A percentile compares a stretch with the other conserved stretches of the same genome.
phyloP scores from a whole-genome alignment of 2,329 filamentous ascomycete species.

The Parafenestella ontariensis region DNA sequence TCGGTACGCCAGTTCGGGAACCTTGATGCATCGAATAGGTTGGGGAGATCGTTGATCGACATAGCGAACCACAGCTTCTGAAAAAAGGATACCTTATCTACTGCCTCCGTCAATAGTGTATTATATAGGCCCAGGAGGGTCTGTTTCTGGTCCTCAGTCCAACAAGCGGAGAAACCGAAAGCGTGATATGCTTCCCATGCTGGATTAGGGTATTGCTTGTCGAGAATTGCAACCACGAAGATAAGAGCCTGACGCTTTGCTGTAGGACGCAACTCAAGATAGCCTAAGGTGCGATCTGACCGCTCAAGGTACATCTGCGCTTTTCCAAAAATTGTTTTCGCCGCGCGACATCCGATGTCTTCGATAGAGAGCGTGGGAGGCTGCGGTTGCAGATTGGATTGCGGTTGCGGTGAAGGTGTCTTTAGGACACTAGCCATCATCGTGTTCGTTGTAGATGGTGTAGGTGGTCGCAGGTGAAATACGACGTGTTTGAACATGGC shows the following conservation, averaged over 20 bases:
- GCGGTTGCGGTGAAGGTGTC: too few relatives aligned
- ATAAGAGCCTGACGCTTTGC: neutral
- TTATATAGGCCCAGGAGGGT: neutral
- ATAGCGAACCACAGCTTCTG: neutral
- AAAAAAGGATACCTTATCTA: neutral
- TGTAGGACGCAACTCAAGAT: neutral
- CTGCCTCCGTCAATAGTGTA: neutral
- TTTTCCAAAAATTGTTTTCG: too few relatives aligned
- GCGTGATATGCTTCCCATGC: neutral
- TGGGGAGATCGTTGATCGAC: neutral
- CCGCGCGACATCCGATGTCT: too few relatives aligned
- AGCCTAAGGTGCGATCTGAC: neutral
- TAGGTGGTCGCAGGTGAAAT: too few relatives aligned
- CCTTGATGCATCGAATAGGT: neutral
- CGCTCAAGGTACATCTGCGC: neutral
- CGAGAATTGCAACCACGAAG: neutral
- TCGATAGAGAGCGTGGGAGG: too few relatives aligned
- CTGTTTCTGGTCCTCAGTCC: neutral
- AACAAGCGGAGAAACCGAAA: neutral
- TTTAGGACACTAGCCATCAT: too few relatives aligned
- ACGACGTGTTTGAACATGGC: neutral
- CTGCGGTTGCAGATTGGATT: too few relatives aligned
- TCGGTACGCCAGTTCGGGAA: neutral
- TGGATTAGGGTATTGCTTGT: neutral
- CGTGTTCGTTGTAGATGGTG: too few relatives aligned